A percentile compares a stretch with the other conserved stretches of the same genome.
Evolutionary conservation across 2,329 filamentous ascomycete genomes (phyloP).

Genomic region (Fonsecaea erecta): DNA sequence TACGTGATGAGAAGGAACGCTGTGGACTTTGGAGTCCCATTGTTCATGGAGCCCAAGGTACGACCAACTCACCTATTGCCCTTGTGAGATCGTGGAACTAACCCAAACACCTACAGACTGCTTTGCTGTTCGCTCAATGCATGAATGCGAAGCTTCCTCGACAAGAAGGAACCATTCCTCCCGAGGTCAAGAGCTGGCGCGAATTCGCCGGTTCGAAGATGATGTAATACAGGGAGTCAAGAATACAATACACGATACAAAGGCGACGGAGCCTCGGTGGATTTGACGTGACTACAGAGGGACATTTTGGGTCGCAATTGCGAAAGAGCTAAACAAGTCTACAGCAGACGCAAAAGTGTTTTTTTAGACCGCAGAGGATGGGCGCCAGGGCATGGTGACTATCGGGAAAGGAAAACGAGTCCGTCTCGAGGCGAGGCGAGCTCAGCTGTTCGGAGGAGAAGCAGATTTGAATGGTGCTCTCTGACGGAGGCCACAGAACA

Average conservation of each 20-base stretch:
- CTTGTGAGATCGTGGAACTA: conserved; percentile 39
- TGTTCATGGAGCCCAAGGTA: conserved; percentile 61
- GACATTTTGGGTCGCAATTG: background rate
- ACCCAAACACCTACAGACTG: conserved; percentile 66
- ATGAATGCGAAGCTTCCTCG: conserved; percentile 96
- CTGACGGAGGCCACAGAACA: no score
- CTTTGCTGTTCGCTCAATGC: conserved; percentile 92
- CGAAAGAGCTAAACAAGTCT: background rate
- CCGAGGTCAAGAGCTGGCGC: conserved; percentile 91
- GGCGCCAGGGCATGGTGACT: background rate
- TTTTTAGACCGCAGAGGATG: conserved; percentile 9
- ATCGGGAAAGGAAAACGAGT: background rate
- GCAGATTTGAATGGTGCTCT: background rate
- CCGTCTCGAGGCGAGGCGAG: background rate
- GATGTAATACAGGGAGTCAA: conserved; percentile 42
- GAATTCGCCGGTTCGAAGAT: conserved; percentile 81
- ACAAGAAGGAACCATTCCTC: conserved; percentile 82
- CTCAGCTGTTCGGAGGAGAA: background rate
- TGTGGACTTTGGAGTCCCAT: conserved; percentile 94
- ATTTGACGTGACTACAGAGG: background rate
- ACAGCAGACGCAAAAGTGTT: background rate
- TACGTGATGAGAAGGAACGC: conserved; percentile 99
- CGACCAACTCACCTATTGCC: conserved; percentile 4
- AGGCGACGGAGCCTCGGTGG: background rate
- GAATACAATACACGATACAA: background rate